A percentile compares a stretch with the other conserved stretches of the same genome.
Conservation (phyloP, 257 asterid genomes). For the Solanum dulcamara region DNA sequence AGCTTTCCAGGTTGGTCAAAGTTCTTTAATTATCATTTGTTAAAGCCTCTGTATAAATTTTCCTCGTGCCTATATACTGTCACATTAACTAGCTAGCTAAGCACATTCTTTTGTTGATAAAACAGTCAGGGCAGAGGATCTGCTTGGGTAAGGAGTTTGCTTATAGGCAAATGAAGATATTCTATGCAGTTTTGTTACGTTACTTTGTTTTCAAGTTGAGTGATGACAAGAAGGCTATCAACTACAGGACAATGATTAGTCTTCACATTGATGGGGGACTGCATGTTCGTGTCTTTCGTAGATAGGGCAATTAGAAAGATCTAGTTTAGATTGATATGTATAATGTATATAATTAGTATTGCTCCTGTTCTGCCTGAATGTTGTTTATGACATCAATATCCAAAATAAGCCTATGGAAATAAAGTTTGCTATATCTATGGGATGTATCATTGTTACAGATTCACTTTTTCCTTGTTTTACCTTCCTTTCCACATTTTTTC, state of each 20-base stretch:
- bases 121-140: conserved; percentile 46
- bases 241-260: conserved; percentile 48
- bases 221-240: conserved; percentile 19
- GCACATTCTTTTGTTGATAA: not conserved
- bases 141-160: conserved; percentile 57
- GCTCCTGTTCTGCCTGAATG: not conserved
- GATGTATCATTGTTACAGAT: not conserved
- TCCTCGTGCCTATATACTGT: not conserved
- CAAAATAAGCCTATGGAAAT: not conserved
- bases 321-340: not conserved
- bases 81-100: not conserved
- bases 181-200: conserved; percentile 28
- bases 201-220: conserved; percentile 27
- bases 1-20: conserved; percentile 40
- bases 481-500: not conserved
- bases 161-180: conserved; percentile 49
- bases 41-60: not conserved
- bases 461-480: not conserved
- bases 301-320: not conserved
- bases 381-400: not conserved
- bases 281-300: conserved; percentile 20
- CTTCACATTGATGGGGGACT: conserved; percentile 51
- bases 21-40: not conserved
- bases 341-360: too few species aligned
- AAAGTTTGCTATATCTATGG: not conserved